Conservation (phyloP, 176 grass and related monocot genomes). For the Leersia perrieri region DNA sequence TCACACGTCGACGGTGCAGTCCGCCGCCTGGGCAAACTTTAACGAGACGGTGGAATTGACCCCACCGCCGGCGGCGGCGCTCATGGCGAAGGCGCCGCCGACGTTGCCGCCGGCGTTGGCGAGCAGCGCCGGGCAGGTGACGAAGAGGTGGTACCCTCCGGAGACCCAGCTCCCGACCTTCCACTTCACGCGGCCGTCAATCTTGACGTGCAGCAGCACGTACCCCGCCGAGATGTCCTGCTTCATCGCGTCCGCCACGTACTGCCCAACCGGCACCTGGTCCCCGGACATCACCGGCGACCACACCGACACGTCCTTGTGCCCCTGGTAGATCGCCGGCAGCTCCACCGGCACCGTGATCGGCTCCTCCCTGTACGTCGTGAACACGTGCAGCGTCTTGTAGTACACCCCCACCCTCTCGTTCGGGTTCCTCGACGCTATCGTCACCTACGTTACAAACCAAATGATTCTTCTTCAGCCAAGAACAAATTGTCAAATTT, state of each 20-base stretch:
- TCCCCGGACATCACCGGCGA: conserved; percentile 60
- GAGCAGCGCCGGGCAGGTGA: conserved; percentile 83
- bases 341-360: conserved; percentile 52
- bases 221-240: conserved; percentile 68
- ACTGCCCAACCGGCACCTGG: conserved; percentile 43
- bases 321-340: conserved; percentile 68
- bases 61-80: neutral
- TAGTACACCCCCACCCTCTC: conserved; percentile 76
- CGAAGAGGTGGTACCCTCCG: conserved; percentile 63
- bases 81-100: conserved; percentile 35
- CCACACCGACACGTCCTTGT: conserved; percentile 74
- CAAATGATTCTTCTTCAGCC: neutral
- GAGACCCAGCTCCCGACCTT: conserved; percentile 83
- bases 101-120: conserved; percentile 3
- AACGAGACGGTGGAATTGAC: conserved; percentile 32
- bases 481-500: neutral
- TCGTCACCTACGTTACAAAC: conserved; percentile 46
- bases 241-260: conserved; percentile 53
- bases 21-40: conserved; percentile 51
- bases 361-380: conserved; percentile 60
- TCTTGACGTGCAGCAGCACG: conserved; percentile 57
- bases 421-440: conserved; percentile 87
- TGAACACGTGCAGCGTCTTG: conserved; percentile 56
- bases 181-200: conserved; percentile 73
- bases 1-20: conserved; percentile 75